phyloP scores from a whole-genome alignment of 805 yeast species.

The Teunomyces tritomae region DNA sequence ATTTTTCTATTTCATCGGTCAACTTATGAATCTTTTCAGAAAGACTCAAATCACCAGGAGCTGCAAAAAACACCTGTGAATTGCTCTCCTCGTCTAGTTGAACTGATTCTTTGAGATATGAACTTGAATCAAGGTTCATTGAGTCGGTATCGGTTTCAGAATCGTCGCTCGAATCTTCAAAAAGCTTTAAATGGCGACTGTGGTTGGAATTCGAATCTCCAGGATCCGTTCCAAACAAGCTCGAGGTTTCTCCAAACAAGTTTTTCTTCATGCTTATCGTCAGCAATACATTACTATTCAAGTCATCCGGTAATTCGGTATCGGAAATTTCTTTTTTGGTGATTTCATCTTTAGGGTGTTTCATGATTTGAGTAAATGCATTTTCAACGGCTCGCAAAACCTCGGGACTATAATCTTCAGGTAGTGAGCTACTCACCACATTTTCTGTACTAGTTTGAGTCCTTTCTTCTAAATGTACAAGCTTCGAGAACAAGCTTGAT shows the following conservation, averaged over 20 bases:
- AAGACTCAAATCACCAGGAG: slow-evolving; percentile 66
- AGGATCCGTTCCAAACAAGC: slow-evolving; percentile 26
- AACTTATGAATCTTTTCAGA: slow-evolving; percentile 66
- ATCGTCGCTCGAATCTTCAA: slow-evolving; percentile 36
- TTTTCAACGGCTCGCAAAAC: slow-evolving; percentile 64
- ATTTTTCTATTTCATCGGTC: slow-evolving; percentile 52
- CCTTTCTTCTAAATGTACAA: slow-evolving; percentile 5
- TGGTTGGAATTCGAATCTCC: not conserved
- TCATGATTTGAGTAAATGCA: slow-evolving; percentile 61
- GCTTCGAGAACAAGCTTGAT: slow-evolving; percentile 54
- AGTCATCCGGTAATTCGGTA: not conserved
- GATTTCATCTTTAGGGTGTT: slow-evolving; percentile 12
- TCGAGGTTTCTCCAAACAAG: slow-evolving; percentile 25
- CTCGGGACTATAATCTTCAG: slow-evolving; percentile 37
- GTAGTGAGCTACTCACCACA: slow-evolving; percentile 2
- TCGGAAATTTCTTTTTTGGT: not conserved
- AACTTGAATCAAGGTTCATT: slow-evolving; percentile 15
- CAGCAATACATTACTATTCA: slow-evolving; percentile 5
- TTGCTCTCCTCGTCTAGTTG: slow-evolving; percentile 7
- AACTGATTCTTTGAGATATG: slow-evolving; percentile 12
- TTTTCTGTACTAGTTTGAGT: not conserved
- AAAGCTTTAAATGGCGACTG: slow-evolving; percentile 26
- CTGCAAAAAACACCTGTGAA: slow-evolving; percentile 50
- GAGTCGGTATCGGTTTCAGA: slow-evolving; percentile 35
- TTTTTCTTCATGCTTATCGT: slow-evolving; percentile 13